phyloP scores from a whole-genome alignment of 352 stramenopile species.

The Pythium periplocum region DNA sequence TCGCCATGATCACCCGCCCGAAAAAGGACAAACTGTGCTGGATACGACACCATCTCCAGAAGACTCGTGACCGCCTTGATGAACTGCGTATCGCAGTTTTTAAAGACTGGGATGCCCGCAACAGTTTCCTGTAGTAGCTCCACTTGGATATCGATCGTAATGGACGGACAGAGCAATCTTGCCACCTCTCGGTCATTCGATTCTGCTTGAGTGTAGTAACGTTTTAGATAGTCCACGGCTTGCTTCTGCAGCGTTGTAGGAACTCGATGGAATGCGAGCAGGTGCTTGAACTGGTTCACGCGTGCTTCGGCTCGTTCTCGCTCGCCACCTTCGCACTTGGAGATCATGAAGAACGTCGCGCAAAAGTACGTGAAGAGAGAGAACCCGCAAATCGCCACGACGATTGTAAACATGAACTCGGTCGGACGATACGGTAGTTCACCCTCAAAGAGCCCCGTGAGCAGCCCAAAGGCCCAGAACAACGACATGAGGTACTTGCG shows the following conservation, averaged over 20 bases:
- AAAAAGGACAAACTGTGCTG: conserved; percentile 54
- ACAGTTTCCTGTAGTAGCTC: conserved; percentile 51
- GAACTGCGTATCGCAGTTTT: conserved; percentile 50
- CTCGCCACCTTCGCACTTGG: conserved; percentile 58
- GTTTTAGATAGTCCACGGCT: conserved; percentile 61
- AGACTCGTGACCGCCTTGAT: conserved; percentile 49
- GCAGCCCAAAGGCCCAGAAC: conserved; percentile 63
- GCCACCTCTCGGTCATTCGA: conserved; percentile 56
- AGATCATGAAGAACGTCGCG: conserved; percentile 71
- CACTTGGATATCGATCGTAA: conserved; percentile 64
- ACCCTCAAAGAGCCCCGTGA: conserved; percentile 53
- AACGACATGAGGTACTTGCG: conserved; percentile 49
- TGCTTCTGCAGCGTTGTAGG: conserved; percentile 38
- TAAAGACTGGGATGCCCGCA: conserved; percentile 50
- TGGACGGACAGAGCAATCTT: conserved; percentile 60
- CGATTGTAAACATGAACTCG: conserved; percentile 61
- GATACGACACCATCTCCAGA: conserved; percentile 49
- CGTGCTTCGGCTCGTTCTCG: conserved; percentile 49
- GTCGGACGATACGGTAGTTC: conserved; percentile 40
- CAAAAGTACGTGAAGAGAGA: conserved; percentile 65
- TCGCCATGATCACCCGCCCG: conserved; percentile 50
- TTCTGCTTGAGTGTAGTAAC: conserved; percentile 57
- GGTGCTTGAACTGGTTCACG: conserved; percentile 62
- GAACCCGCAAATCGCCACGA: conserved; percentile 51
- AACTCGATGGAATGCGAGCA: conserved; percentile 60